Percentiles rank a stretch among this genome's conserved stretches.
phyloP scores from a whole-genome alignment of 345 rosid species.

The Euclidium syriacum region DNA sequence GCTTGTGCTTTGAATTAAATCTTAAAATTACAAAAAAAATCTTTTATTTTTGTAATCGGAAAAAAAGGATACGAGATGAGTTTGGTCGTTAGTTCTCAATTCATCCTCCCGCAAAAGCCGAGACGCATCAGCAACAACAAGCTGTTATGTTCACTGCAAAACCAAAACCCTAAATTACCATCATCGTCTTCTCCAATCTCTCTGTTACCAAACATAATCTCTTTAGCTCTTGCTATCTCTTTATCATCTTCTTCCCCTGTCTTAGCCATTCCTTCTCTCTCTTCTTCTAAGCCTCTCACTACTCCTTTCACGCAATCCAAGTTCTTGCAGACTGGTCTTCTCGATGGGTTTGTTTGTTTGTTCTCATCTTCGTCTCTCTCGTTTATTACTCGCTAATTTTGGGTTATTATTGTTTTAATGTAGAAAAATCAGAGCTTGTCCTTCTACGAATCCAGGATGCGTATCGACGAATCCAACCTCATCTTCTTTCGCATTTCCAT shows the following conservation, averaged over 20 bases:
- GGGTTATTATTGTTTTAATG: not conserved
- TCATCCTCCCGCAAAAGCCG: too few species aligned
- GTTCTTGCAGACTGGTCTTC: conserved; percentile 60
- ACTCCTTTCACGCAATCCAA: conserved; percentile 95
- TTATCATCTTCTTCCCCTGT: conserved; percentile 48
- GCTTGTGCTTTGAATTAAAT: too few species aligned
- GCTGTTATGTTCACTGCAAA: conserved; percentile 1
- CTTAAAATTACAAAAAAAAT: too few species aligned
- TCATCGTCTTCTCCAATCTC: conserved; percentile 23
- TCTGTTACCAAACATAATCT: conserved; percentile 32
- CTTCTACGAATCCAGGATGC: conserved; percentile 85
- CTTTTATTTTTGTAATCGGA: too few species aligned
- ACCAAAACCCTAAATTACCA: not conserved
- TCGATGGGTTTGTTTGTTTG: conserved; percentile 56
- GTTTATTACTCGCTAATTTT: not conserved
- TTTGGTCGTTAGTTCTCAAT: too few species aligned
- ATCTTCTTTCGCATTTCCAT: conserved; percentile 74
- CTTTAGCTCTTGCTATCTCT: conserved; percentile 57
- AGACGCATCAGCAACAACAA: conserved; percentile 14
- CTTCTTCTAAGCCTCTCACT: conserved; percentile 47
- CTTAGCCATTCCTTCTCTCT: conserved; percentile 66
- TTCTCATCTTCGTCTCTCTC: not conserved
- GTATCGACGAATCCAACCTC: conserved; percentile 85
- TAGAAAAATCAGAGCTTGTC: conserved; percentile 89
- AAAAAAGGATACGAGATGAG: too few species aligned